Conservation (phyloP, 441 rosid genomes). For the Erodium trifolium region DNA sequence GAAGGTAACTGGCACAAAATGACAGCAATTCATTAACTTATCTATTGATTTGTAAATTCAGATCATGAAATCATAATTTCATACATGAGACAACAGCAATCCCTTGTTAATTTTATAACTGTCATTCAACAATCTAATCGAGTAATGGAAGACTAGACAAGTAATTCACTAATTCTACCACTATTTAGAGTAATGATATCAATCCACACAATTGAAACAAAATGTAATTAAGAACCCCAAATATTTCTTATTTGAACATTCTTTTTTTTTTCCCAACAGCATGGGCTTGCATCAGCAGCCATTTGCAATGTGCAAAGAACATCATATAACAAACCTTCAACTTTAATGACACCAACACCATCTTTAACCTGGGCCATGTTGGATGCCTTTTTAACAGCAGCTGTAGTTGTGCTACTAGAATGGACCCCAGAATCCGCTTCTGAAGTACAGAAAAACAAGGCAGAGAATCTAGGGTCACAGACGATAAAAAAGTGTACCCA, state of each 20-base stretch:
- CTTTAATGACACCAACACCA: conserved; percentile 30
- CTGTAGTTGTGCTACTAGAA: conserved; percentile 22
- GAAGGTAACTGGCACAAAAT: background rate
- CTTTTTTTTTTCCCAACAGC: background rate
- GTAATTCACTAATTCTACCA: background rate
- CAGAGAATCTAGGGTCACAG: conserved; percentile 11
- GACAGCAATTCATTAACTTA: background rate
- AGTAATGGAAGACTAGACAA: background rate
- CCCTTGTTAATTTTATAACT: background rate
- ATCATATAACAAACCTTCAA: conserved; percentile 33
- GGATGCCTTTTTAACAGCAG: conserved; percentile 36
- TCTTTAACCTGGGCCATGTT: conserved; percentile 37
- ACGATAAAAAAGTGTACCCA: conserved; percentile 8
- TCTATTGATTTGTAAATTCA: background rate
- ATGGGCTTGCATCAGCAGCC: conserved; percentile 12
- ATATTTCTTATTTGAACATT: background rate
- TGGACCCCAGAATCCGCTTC: conserved; percentile 35
- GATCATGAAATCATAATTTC: background rate
- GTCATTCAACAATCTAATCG: background rate
- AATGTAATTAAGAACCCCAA: background rate
- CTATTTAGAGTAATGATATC: background rate
- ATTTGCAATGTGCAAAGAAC: conserved; percentile 6
- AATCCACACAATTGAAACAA: background rate
- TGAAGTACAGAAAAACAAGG: conserved; percentile 21
- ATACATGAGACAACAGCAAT: background rate